A percentile compares a stretch with the other conserved stretches of the same genome.
These are phyloP conservation scores for Colletotrichum noveboracense DNA, from an alignment of 2,329 filamentous ascomycete genomes.

Conservation along the genomic window DNA sequence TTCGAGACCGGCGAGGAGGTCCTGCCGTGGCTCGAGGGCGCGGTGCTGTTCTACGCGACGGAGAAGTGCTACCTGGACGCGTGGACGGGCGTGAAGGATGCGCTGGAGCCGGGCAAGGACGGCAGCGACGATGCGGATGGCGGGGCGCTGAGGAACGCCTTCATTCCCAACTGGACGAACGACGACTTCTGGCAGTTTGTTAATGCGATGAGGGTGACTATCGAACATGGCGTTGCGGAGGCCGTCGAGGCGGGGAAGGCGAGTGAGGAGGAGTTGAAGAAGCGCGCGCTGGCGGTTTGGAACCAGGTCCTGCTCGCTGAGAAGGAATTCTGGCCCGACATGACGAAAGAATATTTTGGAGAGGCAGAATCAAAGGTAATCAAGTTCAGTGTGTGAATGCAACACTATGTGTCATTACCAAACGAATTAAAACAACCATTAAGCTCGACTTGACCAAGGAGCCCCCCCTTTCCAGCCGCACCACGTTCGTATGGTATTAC, in stretches of 20 bases:
- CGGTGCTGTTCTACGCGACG: conserved; percentile 79
- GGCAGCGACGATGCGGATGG: conserved; percentile 60
- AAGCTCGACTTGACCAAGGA: not conserved
- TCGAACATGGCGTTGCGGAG: conserved; percentile 57
- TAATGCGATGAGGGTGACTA: conserved; percentile 54
- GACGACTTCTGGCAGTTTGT: conserved; percentile 66
- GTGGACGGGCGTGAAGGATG: conserved; percentile 57
- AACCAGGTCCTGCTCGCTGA: conserved; percentile 60
- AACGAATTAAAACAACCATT: not conserved
- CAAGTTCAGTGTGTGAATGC: not conserved
- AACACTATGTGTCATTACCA: not conserved
- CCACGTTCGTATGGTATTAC: conserved; percentile 4
- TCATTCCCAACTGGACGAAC: conserved; percentile 74
- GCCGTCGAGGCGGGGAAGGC: conserved; percentile 39
- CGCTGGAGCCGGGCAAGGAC: conserved; percentile 29
- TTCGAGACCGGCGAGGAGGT: conserved; percentile 50
- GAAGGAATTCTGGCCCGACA: conserved; percentile 62
- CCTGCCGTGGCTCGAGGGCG: conserved; percentile 65
- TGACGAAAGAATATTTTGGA: not conserved
- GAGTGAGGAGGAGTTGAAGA: conserved; percentile 33
- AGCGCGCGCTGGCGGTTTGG: conserved; percentile 49
- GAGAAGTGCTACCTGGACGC: conserved; percentile 69
- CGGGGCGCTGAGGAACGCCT: conserved; percentile 66
- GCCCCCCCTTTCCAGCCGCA: not conserved
- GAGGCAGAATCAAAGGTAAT: not conserved